phyloP scores from a whole-genome alignment of 2,329 filamentous ascomycete species.

The Decorospora gaudefroyi region DNA sequence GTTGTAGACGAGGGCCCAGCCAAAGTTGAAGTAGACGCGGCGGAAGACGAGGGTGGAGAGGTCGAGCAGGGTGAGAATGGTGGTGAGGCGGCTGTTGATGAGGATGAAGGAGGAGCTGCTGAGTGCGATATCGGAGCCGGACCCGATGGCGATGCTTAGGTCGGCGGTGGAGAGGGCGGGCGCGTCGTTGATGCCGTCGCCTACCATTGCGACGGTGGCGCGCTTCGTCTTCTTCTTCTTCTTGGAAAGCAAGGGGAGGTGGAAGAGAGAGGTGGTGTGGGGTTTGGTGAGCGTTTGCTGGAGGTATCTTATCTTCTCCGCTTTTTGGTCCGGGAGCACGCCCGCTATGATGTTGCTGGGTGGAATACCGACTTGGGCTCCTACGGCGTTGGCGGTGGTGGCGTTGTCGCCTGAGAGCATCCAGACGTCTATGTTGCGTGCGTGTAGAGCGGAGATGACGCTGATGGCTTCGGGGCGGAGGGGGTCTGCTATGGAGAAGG shows the following conservation, averaged over 20 bases:
- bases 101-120: slow-evolving; percentile 82
- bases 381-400: slow-evolving; percentile 82
- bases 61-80: slow-evolving; percentile 73
- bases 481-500: slow-evolving; percentile 79
- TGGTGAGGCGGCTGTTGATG: slow-evolving; percentile 69
- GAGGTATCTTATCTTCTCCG: slow-evolving; percentile 65
- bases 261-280: slow-evolving; percentile 19
- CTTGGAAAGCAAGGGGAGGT: slow-evolving; percentile 20
- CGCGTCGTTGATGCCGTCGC: slow-evolving; percentile 85
- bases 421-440: slow-evolving; percentile 74
- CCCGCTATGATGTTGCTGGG: slow-evolving; percentile 78
- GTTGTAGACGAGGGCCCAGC: slow-evolving; percentile 85
- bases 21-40: slow-evolving; percentile 82
- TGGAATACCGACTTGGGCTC: slow-evolving; percentile 73
- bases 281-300: slow-evolving; percentile 43
- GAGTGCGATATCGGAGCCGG: slow-evolving; percentile 80
- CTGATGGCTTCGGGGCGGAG: slow-evolving; percentile 72
- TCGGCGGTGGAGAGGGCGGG: slow-evolving; percentile 80
- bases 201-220: slow-evolving; percentile 77
- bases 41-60: slow-evolving; percentile 74
- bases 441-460: slow-evolving; percentile 67
- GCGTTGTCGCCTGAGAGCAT: slow-evolving; percentile 92
- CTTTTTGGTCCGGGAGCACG: slow-evolving; percentile 83
- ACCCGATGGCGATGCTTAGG: slow-evolving; percentile 80
- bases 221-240: slow-evolving; percentile 36